Conservation (phyloP, 2,329 filamentous ascomycete species). For the Aureobasidium sp. region DNA sequence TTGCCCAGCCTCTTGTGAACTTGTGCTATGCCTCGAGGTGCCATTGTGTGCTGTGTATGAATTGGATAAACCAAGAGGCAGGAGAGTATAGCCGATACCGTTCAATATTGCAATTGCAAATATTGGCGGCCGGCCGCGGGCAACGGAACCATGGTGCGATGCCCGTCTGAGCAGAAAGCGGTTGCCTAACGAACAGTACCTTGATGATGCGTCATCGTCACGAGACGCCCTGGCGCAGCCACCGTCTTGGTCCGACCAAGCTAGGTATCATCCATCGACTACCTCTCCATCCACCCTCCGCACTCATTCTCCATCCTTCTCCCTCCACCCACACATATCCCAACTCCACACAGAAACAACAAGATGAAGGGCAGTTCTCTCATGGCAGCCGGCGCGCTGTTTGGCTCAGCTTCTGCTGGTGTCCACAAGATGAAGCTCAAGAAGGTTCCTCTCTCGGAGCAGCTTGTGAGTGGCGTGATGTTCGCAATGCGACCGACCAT, state of each 20-base stretch:
- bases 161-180: background rate
- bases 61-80: background rate
- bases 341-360: conserved; percentile 3
- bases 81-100: background rate
- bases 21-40: background rate
- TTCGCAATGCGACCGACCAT: background rate
- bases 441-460: conserved; percentile 87
- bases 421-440: conserved; percentile 96
- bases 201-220: background rate
- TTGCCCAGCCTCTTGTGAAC: background rate
- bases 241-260: conserved; percentile 4
- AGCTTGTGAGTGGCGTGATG: conserved; percentile 59
- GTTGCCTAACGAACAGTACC: background rate
- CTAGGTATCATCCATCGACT: background rate
- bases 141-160: background rate
- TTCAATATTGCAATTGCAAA: conserved; percentile 4
- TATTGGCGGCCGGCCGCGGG: background rate
- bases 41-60: background rate
- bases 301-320: background rate
- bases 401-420: conserved; percentile 74
- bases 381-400: conserved; percentile 68
- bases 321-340: background rate
- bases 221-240: background rate
- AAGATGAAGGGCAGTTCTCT: conserved; percentile 80
- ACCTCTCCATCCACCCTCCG: conserved; percentile 4